A percentile compares a stretch with the other conserved stretches of the same genome.
Evolutionary conservation across 306 rosid genomes (phyloP).

Genomic region (Gleditsia sinensis): DNA sequence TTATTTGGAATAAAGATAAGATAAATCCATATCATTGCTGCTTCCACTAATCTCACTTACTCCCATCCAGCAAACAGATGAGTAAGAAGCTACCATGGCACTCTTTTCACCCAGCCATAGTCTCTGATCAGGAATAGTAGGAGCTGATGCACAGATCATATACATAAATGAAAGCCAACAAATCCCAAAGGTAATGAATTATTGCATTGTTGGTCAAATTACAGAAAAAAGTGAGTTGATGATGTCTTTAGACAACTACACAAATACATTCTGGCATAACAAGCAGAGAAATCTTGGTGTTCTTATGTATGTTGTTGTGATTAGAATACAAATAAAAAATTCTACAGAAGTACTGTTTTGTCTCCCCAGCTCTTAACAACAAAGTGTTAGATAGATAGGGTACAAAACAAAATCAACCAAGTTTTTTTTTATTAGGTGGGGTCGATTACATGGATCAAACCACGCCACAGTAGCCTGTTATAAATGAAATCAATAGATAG

Average conservation of each 20-base stretch:
- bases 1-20: constrained; percentile 5
- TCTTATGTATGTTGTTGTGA: background rate
- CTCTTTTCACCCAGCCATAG: background rate
- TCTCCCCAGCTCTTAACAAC: background rate
- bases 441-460: too few species aligned
- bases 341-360: background rate
- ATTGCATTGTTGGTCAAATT: constrained; percentile 24
- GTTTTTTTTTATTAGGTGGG: too few species aligned
- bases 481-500: too few species aligned
- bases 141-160: background rate
- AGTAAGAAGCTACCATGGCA: background rate
- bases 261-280: background rate
- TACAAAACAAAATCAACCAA: too few species aligned
- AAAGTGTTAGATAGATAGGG: background rate
- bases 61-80: background rate
- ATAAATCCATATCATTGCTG: constrained; percentile 14
- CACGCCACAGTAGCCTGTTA: too few species aligned
- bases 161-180: background rate
- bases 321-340: background rate
- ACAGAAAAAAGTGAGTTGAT: background rate
- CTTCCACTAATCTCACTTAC: constrained; percentile 26
- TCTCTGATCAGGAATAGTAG: constrained; percentile 3
- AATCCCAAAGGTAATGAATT: background rate
- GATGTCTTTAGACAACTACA: background rate
- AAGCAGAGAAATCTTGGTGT: background rate